A percentile compares a stretch with the other conserved stretches of the same genome.
Evolutionary conservation across 805 yeast genomes (phyloP).

Genomic region (Saccharomycopsis olivae): DNA sequence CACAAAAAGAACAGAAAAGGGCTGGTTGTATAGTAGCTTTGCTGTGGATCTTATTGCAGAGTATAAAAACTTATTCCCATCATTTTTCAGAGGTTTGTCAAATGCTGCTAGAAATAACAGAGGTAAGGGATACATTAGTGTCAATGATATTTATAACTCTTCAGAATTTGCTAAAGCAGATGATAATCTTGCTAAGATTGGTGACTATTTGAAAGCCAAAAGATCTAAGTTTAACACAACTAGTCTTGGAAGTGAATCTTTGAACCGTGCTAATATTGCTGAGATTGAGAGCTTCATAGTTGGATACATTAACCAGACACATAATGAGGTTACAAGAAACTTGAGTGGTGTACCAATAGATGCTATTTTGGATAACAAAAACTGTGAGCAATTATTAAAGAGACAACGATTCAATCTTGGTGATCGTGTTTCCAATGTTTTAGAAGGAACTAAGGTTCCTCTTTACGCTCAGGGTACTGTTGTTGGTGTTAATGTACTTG

Average conservation of each 20-base stretch:
- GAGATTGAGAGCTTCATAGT: conserved; percentile 56
- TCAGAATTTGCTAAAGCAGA: conserved; percentile 22
- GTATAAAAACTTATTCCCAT: conserved; percentile 53
- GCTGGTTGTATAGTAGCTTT: conserved; percentile 77
- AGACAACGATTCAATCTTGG: conserved; percentile 76
- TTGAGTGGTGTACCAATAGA: conserved; percentile 75
- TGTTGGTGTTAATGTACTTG: conserved; percentile 41
- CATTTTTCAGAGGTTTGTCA: conserved; percentile 37
- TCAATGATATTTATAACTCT: conserved; percentile 26
- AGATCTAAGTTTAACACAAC: conserved; percentile 51
- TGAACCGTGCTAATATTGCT: conserved; percentile 53
- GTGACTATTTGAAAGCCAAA: conserved; percentile 36
- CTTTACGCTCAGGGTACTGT: conserved; percentile 84
- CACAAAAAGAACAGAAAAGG: conserved; percentile 50
- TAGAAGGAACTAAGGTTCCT: conserved; percentile 84
- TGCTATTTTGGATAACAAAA: conserved; percentile 69
- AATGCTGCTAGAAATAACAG: conserved; percentile 8
- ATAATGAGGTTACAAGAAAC: conserved; percentile 39
- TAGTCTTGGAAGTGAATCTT: conserved; percentile 65
- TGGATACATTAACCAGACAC: conserved; percentile 34
- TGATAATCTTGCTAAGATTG: conserved; percentile 23
- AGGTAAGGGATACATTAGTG: not conserved
- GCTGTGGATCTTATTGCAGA: conserved; percentile 58
- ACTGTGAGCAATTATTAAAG: conserved; percentile 59
- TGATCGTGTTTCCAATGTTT: conserved; percentile 79